Conservation (phyloP, 208 protist species). For the Leishmania braziliensis region DNA sequence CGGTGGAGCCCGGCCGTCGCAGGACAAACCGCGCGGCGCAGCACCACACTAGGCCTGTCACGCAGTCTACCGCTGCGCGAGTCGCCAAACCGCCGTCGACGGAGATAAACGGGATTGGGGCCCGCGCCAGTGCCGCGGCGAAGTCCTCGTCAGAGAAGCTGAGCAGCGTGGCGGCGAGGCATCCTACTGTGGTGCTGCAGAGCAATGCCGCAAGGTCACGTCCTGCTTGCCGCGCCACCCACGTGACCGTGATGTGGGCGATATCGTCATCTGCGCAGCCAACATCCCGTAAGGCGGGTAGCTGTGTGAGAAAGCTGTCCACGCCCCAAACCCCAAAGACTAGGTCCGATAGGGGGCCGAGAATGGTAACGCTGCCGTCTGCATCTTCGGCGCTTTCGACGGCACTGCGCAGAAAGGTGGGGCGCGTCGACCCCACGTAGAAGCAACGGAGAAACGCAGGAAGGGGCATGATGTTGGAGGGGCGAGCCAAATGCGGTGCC, state of each 20-base stretch:
- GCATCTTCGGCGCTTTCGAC: conserved; percentile 35
- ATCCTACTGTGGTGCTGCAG: conserved; percentile 32
- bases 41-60: conserved; percentile 32
- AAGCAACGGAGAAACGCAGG: conserved; percentile 51
- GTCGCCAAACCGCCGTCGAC: conserved; percentile 20
- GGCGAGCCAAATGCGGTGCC: background rate
- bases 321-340: conserved; percentile 37
- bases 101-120: conserved; percentile 30
- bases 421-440: conserved; percentile 42
- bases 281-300: conserved; percentile 32
- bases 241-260: conserved; percentile 36
- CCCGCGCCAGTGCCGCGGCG: conserved; percentile 42
- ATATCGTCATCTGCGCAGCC: conserved; percentile 40
- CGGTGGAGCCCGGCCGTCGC: background rate
- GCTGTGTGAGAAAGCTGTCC: conserved; percentile 34
- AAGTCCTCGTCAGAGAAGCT: conserved; percentile 49
- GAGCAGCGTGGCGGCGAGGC: conserved; percentile 40
- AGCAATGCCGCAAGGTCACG: conserved; percentile 23
- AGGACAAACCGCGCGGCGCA: conserved; percentile 16
- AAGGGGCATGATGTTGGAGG: conserved; percentile 30
- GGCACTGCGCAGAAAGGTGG: conserved; percentile 38
- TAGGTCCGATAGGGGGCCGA: conserved; percentile 45
- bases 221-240: conserved; percentile 33
- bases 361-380: conserved; percentile 24
- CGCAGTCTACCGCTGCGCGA: conserved; percentile 16